phyloP scores from a whole-genome alignment of 108 stramenopile genomes.

The Mediolabrus comicus region DNA sequence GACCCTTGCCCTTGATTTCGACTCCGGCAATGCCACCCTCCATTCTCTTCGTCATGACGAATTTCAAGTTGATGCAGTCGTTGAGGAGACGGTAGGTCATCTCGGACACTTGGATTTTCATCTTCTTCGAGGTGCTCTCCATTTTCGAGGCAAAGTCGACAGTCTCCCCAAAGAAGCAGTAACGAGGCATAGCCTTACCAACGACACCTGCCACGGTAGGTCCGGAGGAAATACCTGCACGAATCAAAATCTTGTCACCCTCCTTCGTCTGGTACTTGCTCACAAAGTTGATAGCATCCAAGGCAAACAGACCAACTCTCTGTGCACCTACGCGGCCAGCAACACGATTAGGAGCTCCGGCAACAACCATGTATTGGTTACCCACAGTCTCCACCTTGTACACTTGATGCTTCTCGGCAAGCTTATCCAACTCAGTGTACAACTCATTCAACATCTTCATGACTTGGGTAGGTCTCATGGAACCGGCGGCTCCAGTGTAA shows the following conservation, averaged over 20 bases:
- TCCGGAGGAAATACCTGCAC: slow-evolving; percentile 18
- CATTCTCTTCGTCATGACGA: neutral
- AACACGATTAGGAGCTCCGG: slow-evolving; percentile 30
- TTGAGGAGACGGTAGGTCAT: slow-evolving; percentile 3
- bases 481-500: slow-evolving; percentile 35
- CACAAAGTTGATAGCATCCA: slow-evolving; percentile 23
- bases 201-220: slow-evolving; percentile 20
- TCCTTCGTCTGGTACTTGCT: neutral
- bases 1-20: slow-evolving; percentile 24
- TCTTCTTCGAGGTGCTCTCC: slow-evolving; percentile 11
- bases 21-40: slow-evolving; percentile 10
- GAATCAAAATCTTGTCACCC: slow-evolving; percentile 16
- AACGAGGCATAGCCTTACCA: slow-evolving; percentile 12
- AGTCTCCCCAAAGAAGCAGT: slow-evolving; percentile 18
- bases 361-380: slow-evolving; percentile 44
- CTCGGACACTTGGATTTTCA: slow-evolving; percentile 15
- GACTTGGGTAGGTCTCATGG: slow-evolving; percentile 43
- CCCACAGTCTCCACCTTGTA: slow-evolving; percentile 64
- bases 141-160: neutral
- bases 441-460: slow-evolving; percentile 52
- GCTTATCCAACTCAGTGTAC: slow-evolving; percentile 43
- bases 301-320: slow-evolving; percentile 36
- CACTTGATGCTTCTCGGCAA: slow-evolving; percentile 29
- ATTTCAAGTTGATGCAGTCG: neutral
- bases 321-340: slow-evolving; percentile 23